Conservation (phyloP, 2,329 filamentous ascomycete species). For the Calonectria montana region DNA sequence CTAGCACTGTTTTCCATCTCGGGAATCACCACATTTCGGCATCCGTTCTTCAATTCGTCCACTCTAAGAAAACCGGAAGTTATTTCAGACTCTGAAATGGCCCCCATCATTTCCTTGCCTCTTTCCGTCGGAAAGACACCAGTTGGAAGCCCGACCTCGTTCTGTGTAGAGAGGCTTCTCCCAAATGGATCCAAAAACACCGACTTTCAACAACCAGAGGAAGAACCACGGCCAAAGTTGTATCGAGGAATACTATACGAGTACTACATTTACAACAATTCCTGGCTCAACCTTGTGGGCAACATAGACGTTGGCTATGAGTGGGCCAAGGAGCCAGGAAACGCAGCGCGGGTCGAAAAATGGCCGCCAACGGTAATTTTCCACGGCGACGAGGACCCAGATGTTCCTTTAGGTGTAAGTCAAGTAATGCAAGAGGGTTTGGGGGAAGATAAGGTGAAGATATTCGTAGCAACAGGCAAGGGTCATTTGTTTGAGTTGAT, state of each 20-base stretch:
- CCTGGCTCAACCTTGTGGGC: conserved; percentile 42
- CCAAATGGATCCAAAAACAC: conserved; percentile 43
- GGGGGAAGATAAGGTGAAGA: conserved; percentile 39
- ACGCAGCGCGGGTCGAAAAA: conserved; percentile 19
- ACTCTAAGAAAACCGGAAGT: conserved; percentile 42
- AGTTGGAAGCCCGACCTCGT: conserved; percentile 29
- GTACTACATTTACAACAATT: conserved; percentile 48
- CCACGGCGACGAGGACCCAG: conserved; percentile 45
- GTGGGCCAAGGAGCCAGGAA: conserved; percentile 36
- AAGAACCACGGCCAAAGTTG: background rate
- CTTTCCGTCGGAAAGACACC: conserved; percentile 38
- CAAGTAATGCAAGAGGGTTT: conserved; percentile 41
- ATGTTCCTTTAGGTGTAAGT: conserved; percentile 45
- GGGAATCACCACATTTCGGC: conserved; percentile 51
- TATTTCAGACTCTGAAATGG: conserved; percentile 40
- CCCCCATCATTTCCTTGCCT: conserved; percentile 35
- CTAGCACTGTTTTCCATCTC: conserved; percentile 49
- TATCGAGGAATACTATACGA: conserved; percentile 44
- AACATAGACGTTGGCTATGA: conserved; percentile 47
- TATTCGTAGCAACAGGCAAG: conserved; percentile 42
- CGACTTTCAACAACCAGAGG: conserved; percentile 21
- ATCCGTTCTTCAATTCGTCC: conserved; percentile 51
- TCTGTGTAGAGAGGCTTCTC: conserved; percentile 42
- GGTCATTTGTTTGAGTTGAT: conserved; percentile 45
- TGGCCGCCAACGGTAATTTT: conserved; percentile 51